These are phyloP conservation scores for Erodium trifolium DNA, from an alignment of 441 rosid species.

Conservation along the genomic window DNA sequence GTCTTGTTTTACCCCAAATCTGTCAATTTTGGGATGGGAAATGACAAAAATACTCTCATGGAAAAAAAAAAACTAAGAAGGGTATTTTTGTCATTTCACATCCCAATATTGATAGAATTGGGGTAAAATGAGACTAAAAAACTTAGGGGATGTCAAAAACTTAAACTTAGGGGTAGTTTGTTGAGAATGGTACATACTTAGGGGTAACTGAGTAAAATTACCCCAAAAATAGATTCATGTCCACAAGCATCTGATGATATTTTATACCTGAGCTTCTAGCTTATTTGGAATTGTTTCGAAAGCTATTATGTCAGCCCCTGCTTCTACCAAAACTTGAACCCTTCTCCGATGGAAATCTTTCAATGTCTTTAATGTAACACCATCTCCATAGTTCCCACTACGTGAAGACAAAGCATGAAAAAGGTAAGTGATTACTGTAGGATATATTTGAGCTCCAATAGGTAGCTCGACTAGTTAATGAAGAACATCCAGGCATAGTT, in stretches of 20 bases:
- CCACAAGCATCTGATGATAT: constrained; percentile 7
- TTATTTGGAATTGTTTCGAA: constrained; percentile 91
- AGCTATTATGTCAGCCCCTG: constrained; percentile 73
- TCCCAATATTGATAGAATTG: not conserved
- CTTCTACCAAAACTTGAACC: constrained; percentile 54
- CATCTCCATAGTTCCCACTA: constrained; percentile 74
- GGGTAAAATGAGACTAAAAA: no score
- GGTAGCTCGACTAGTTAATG: not conserved
- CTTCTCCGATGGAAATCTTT: constrained; percentile 79
- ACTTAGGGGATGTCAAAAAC: no score
- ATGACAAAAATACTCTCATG: no score
- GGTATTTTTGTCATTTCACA: not conserved
- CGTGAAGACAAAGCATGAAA: constrained; percentile 10
- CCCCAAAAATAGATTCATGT: constrained; percentile 5
- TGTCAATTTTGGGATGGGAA: no score
- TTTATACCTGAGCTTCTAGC: constrained; percentile 77
- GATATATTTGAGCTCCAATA: not conserved
- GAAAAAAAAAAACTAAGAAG: not conserved
- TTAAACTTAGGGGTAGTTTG: no score
- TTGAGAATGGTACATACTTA: no score
- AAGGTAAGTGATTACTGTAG: not conserved
- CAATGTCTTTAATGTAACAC: constrained; percentile 41
- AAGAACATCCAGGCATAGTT: not conserved
- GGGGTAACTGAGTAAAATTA: no score
- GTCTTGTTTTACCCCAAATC: no score